Evolutionary conservation across 176 grass and related monocot species (phyloP).

Genomic region (Triticum turgidum): DNA sequence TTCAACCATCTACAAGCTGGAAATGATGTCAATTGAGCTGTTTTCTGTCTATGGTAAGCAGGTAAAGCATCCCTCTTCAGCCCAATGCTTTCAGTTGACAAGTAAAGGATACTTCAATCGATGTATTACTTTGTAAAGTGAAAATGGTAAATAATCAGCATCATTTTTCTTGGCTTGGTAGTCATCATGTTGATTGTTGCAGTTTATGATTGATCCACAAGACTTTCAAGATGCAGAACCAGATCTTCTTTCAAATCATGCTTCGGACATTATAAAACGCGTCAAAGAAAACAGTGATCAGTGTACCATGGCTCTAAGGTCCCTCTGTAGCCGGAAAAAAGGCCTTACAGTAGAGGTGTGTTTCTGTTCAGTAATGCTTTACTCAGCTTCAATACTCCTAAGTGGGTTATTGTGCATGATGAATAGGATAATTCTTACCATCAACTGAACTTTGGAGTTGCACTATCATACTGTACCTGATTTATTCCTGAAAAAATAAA

Average conservation of each 20-base stretch:
- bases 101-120: neutral
- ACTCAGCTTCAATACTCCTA: neutral
- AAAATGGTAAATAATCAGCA: slow-evolving; percentile 3
- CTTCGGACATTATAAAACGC: slow-evolving; percentile 69
- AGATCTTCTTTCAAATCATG: slow-evolving; percentile 80
- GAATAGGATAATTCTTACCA: neutral
- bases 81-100: neutral
- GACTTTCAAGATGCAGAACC: slow-evolving; percentile 92
- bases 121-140: slow-evolving; percentile 12
- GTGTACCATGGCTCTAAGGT: slow-evolving; percentile 55
- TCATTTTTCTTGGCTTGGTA: slow-evolving; percentile 16
- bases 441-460: neutral
- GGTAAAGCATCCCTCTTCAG: slow-evolving; percentile 38
- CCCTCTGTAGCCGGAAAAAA: slow-evolving; percentile 90
- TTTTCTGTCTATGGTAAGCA: slow-evolving; percentile 83
- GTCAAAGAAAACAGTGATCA: slow-evolving; percentile 54
- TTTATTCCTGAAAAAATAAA: neutral
- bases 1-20: slow-evolving; percentile 84
- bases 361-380: slow-evolving; percentile 15
- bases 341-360: slow-evolving; percentile 72
- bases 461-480: neutral
- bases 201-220: slow-evolving; percentile 71
- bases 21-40: slow-evolving; percentile 82
- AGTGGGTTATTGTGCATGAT: neutral
- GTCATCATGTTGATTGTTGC: slow-evolving; percentile 27